Percentiles rank a stretch among this genome's conserved stretches.
phyloP scores from a whole-genome alignment of 2,329 filamentous ascomycete species.

The Fusarium torulosum region DNA sequence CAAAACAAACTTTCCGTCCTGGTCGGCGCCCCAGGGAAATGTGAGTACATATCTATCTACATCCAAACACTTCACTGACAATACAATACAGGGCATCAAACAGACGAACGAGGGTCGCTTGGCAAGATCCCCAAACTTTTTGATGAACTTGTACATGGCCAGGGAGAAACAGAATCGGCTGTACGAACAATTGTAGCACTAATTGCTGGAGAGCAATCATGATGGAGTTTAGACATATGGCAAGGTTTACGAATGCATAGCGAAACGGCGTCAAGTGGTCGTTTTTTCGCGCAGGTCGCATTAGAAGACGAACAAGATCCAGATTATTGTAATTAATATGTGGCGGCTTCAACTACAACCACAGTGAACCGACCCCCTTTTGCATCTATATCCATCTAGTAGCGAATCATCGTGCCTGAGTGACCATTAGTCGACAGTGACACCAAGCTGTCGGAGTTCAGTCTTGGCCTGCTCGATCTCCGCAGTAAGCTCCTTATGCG shows the following conservation, averaged over 20 bases:
- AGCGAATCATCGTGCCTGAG: slow-evolving; percentile 3
- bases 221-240: slow-evolving; percentile 21
- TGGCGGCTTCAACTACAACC: slow-evolving; percentile 27
- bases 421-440: slow-evolving; percentile 76
- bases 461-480: slow-evolving; percentile 83
- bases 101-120: slow-evolving; percentile 68
- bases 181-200: slow-evolving; percentile 72
- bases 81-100: slow-evolving; percentile 65
- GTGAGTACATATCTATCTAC: slow-evolving; percentile 60
- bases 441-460: slow-evolving; percentile 79
- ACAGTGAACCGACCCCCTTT: slow-evolving; percentile 5
- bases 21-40: slow-evolving; percentile 70
- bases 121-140: slow-evolving; percentile 71
- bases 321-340: slow-evolving; percentile 37
- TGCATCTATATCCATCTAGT: slow-evolving; percentile 42
- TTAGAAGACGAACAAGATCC: slow-evolving; percentile 19
- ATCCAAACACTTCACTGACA: slow-evolving; percentile 27
- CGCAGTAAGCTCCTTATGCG: slow-evolving; percentile 87
- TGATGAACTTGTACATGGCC: slow-evolving; percentile 66
- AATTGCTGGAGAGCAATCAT: slow-evolving; percentile 60
- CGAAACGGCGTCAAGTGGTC: background rate
- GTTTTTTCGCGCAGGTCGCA: slow-evolving; percentile 29
- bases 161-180: slow-evolving; percentile 67
- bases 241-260: slow-evolving; percentile 4
- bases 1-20: slow-evolving; percentile 68